Evolutionary conservation across 441 rosid genomes (phyloP).

Genomic region (Adansonia rubrostipa): DNA sequence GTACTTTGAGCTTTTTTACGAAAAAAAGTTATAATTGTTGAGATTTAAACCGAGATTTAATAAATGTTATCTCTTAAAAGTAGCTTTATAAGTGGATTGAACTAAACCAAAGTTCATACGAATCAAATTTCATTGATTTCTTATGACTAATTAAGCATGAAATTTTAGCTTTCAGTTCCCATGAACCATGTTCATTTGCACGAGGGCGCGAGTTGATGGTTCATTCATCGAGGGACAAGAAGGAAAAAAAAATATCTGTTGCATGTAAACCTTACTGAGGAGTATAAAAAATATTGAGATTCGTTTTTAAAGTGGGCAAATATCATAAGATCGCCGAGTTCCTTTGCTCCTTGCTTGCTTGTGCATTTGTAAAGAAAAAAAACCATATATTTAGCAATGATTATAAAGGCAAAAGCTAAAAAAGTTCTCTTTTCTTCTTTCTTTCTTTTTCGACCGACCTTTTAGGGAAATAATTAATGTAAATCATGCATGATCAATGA

Average conservation of each 20-base stretch:
- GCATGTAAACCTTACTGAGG: no score
- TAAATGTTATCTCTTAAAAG: no score
- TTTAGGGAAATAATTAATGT: not conserved
- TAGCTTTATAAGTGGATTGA: no score
- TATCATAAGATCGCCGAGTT: no score
- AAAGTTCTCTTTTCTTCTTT: not conserved
- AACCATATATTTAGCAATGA: not conserved
- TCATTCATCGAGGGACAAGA: not conserved
- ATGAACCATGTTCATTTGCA: no score
- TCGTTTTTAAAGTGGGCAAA: no score
- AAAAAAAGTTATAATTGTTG: no score
- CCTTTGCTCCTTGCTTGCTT: not conserved
- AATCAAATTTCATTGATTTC: not conserved
- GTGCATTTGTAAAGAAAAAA: not conserved
- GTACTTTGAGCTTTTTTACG: not conserved
- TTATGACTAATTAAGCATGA: not conserved
- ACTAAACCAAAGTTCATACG: no score
- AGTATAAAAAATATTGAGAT: no score
- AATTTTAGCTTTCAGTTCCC: not conserved
- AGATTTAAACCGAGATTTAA: no score
- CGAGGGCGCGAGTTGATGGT: not conserved
- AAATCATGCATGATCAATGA: constrained; percentile 2
- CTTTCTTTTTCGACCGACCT: not conserved
- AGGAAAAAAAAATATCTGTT: not conserved
- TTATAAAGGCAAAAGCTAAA: not conserved